Conservation (phyloP, 441 rosid species). For the Bocquillonia castaneifolia region DNA sequence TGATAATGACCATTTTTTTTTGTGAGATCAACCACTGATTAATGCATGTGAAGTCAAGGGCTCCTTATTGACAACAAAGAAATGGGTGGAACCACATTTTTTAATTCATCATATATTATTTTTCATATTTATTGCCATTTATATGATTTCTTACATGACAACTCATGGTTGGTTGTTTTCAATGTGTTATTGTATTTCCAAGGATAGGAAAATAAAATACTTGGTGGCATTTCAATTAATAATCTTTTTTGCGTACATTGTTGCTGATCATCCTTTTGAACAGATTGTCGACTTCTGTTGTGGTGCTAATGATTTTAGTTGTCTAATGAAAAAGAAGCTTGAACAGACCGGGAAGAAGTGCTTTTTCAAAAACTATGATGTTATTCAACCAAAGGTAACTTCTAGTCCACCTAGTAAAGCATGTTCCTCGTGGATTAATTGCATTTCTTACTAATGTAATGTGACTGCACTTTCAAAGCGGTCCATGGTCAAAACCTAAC, state of each 20-base stretch:
- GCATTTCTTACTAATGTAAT: neutral
- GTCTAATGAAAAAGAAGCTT: slow-evolving; percentile 70
- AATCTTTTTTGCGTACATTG: slow-evolving; percentile 11
- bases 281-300: slow-evolving; percentile 97
- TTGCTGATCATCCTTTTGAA: slow-evolving; percentile 26
- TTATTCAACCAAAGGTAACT: slow-evolving; percentile 70
- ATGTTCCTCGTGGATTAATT: neutral
- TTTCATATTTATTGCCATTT: neutral
- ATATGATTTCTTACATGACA: neutral
- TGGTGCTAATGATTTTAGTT: slow-evolving; percentile 92
- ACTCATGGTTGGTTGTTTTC: neutral
- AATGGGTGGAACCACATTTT: neutral
- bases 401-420: neutral
- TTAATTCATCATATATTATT: neutral
- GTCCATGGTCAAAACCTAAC: too few species aligned
- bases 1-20: neutral
- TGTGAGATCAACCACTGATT: neutral
- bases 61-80: neutral
- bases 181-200: neutral
- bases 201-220: neutral
- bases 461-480: neutral
- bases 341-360: slow-evolving; percentile 81
- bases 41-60: too few species aligned
- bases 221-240: neutral
- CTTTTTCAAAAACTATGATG: slow-evolving; percentile 69